Percentiles rank a stretch among this genome's conserved stretches.
Conservation (phyloP, 768 basidiomycete species). For the Termitomyces sp. region DNA sequence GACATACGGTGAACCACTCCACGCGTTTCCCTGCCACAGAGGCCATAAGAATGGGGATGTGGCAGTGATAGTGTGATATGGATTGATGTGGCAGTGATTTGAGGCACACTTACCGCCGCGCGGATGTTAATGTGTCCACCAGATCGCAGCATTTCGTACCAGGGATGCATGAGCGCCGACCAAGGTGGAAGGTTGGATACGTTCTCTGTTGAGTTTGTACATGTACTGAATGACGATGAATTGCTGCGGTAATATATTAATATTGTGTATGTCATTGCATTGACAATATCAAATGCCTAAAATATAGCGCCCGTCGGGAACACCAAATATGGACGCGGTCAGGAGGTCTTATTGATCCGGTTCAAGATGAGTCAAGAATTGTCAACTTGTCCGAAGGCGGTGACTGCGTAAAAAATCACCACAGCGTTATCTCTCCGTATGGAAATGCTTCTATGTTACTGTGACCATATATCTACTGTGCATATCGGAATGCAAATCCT, state of each 20-base stretch:
- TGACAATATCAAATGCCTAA: too few species aligned
- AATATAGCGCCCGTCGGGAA: background rate
- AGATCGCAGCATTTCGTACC: background rate
- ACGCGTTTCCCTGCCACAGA: too few species aligned
- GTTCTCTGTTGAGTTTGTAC: background rate
- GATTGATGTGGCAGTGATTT: too few species aligned
- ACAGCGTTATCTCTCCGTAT: slow-evolving; percentile 7
- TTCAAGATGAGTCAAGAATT: slow-evolving; percentile 15
- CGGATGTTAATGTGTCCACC: too few species aligned
- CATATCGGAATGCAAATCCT: background rate
- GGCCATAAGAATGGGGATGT: too few species aligned
- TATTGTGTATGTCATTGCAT: too few species aligned
- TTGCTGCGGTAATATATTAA: too few species aligned
- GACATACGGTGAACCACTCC: background rate
- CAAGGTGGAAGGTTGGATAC: background rate
- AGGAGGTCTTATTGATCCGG: slow-evolving; percentile 6
- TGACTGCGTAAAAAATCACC: slow-evolving; percentile 11
- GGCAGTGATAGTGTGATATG: too few species aligned
- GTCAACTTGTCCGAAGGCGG: slow-evolving; percentile 17
- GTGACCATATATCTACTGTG: slow-evolving; percentile 8
- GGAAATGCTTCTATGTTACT: slow-evolving; percentile 5
- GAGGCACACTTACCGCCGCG: too few species aligned
- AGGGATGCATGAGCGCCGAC: background rate
- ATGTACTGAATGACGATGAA: background rate
- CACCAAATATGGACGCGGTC: slow-evolving; percentile 7